phyloP scores from a whole-genome alignment of 495 filamentous ascomycete genomes.

The Penicilliopsis zonata region DNA sequence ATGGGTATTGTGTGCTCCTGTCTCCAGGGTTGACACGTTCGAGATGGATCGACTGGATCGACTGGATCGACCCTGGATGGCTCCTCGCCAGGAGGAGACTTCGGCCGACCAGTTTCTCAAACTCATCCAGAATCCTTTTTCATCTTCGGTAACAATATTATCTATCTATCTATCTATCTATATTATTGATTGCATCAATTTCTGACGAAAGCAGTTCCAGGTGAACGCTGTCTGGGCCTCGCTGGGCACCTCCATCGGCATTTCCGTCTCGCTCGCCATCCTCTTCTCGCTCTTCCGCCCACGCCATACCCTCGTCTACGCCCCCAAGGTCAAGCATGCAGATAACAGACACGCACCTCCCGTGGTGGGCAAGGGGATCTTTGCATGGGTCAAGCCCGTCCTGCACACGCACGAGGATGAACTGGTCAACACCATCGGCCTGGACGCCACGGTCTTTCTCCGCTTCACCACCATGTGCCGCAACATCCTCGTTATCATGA shows the following conservation, averaged over 20 bases:
- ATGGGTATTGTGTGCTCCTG: neutral
- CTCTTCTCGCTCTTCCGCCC: conserved; percentile 84
- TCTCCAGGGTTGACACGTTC: too few relatives aligned
- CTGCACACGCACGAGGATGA: conserved; percentile 62
- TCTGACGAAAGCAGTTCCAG: conserved; percentile 33
- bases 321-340: conserved; percentile 85
- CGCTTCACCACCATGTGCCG: conserved; percentile 86
- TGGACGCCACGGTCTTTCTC: conserved; percentile 87
- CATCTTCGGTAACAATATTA: conserved; percentile 1
- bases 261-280: conserved; percentile 59
- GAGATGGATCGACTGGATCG: too few relatives aligned
- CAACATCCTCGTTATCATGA: conserved; percentile 68
- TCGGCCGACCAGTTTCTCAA: conserved; percentile 27
- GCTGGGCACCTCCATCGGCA: conserved; percentile 66
- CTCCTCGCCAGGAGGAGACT: too few relatives aligned
- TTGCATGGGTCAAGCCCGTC: conserved; percentile 76
- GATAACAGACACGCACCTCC: conserved; percentile 90
- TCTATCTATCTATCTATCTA: too few relatives aligned
- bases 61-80: too few relatives aligned
- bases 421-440: conserved; percentile 63
- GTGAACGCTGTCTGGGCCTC: conserved; percentile 63
- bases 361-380: conserved; percentile 70
- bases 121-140: conserved; percentile 29
- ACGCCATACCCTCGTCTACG: conserved; percentile 82
- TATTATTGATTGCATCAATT: too few relatives aligned